These are phyloP conservation scores for Acanthamoeba rhysodes DNA, from an alignment of 208 protist species.

Conservation along the genomic window DNA sequence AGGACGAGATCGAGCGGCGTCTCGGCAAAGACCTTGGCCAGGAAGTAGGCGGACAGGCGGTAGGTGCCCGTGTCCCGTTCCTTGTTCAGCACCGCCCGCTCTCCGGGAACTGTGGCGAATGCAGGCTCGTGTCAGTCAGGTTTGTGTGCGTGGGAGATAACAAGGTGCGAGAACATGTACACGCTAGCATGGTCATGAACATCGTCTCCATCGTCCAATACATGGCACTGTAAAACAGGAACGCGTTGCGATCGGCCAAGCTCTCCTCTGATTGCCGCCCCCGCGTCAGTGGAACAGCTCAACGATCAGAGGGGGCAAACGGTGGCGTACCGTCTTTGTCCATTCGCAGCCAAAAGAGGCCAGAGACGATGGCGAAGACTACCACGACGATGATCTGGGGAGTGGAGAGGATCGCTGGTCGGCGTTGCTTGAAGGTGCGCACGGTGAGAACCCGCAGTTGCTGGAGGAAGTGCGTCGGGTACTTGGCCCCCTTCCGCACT, in stretches of 20 bases:
- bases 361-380: slow-evolving; percentile 54
- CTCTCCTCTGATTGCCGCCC: slow-evolving; percentile 1
- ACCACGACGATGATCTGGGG: slow-evolving; percentile 55
- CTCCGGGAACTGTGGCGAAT: slow-evolving; percentile 27
- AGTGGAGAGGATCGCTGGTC: not conserved
- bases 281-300: not conserved
- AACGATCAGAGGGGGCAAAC: too few species aligned
- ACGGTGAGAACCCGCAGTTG: slow-evolving; percentile 6
- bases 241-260: slow-evolving; percentile 68
- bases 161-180: not conserved
- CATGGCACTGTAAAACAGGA: slow-evolving; percentile 80
- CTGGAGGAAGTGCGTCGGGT: not conserved
- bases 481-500: not conserved
- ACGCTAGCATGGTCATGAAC: not conserved
- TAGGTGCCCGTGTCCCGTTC: slow-evolving; percentile 73
- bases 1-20: slow-evolving; percentile 61
- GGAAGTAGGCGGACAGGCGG: slow-evolving; percentile 80
- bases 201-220: slow-evolving; percentile 74
- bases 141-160: not conserved
- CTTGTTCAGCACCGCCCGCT: slow-evolving; percentile 79
- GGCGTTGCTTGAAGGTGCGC: slow-evolving; percentile 61
- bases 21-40: slow-evolving; percentile 79
- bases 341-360: slow-evolving; percentile 80
- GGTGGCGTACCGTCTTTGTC: slow-evolving; percentile 59
- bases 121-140: not conserved